A percentile compares a stretch with the other conserved stretches of the same genome.
Evolutionary conservation across 768 basidiomycete species (phyloP).

Genomic region (Aureoboletus auriporus): DNA sequence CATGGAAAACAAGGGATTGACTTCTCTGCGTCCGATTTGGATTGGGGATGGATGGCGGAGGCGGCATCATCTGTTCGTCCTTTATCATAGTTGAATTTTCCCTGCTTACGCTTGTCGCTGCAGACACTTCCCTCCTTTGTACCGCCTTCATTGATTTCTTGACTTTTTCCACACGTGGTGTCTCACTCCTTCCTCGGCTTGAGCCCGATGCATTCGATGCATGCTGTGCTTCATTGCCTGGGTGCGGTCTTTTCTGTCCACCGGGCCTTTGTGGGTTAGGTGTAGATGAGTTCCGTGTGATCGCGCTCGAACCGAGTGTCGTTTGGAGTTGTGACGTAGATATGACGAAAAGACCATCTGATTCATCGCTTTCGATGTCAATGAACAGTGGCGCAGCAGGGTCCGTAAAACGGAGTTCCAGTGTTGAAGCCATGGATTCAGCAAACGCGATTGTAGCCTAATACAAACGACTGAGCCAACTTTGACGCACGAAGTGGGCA

Average conservation of each 20-base stretch:
- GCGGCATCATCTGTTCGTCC: conserved; percentile 37
- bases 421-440: conserved; percentile 59
- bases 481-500: neutral
- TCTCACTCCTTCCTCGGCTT: conserved; percentile 26
- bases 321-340: conserved; percentile 63
- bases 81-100: conserved; percentile 12
- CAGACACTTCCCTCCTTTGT: conserved; percentile 25
- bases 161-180: conserved; percentile 43
- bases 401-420: conserved; percentile 75
- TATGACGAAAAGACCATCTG: conserved; percentile 69
- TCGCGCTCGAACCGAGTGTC: conserved; percentile 14
- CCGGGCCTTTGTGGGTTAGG: conserved; percentile 9
- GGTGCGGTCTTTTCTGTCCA: conserved; percentile 19
- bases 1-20: conserved; percentile 9
- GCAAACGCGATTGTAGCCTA: conserved; percentile 81
- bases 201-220: conserved; percentile 27
- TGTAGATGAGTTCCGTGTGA: conserved; percentile 14
- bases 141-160: conserved; percentile 37
- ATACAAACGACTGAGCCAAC: neutral
- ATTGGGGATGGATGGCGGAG: conserved; percentile 27
- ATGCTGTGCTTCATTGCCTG: conserved; percentile 20
- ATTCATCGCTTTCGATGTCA: conserved; percentile 64
- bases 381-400: conserved; percentile 73
- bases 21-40: conserved; percentile 10
- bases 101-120: conserved; percentile 3